Base-by-base conservation (phyloP, 2,329 filamentous ascomycete genomes). In the Ophiostoma pallidulum region DNA sequence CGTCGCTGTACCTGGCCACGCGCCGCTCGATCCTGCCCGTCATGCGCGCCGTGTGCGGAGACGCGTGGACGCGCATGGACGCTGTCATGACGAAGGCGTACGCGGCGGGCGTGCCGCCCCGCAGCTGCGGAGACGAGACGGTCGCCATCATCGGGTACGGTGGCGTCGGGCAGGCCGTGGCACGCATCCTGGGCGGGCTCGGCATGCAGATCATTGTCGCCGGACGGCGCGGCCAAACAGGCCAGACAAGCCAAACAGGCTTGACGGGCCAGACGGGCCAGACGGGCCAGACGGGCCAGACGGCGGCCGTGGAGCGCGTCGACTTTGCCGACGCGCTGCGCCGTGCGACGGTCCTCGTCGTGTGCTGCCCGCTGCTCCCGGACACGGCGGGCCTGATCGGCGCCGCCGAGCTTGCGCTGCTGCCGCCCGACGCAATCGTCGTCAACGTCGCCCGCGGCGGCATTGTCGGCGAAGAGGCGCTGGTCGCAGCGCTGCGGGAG, bases 81-180 rank as follows among this genome's bases (percentile, higher is more conserved):
- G 29, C 41, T 5, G 51, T 64, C 45, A 51, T 57, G 39, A 45
- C 33, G 38, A 12, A 4, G 9, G 46, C 29, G 16, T 51, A 50
- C 33, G 45, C 56, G 51, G 53, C 35, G 10, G 41, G 38, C 19
- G 20, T 52, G 47, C 49, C 49, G 51, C 18, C 51, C 26, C 39
- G 49, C 57, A 49, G 56, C 55, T 24, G 41, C 41, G 18, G 43
- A 44, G 44, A 58, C 53, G 33, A 53, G 42, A 53, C 54, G 3
- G 52, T 63, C 2, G 63, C 58, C n/a, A 56, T 66, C 26, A 56
- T 66, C 18, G 64, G 63, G 3, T 56, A 64, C 44, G 64, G 64
- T 8, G 58, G 61, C 35, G 64, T 65, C 35, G 63, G 64, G 7
- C 51, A 57, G 20, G 55, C 56, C 4, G 58, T 62, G 40, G 62